Conservation (phyloP, 768 basidiomycete genomes). For the Leucogyrophana mollusca region DNA sequence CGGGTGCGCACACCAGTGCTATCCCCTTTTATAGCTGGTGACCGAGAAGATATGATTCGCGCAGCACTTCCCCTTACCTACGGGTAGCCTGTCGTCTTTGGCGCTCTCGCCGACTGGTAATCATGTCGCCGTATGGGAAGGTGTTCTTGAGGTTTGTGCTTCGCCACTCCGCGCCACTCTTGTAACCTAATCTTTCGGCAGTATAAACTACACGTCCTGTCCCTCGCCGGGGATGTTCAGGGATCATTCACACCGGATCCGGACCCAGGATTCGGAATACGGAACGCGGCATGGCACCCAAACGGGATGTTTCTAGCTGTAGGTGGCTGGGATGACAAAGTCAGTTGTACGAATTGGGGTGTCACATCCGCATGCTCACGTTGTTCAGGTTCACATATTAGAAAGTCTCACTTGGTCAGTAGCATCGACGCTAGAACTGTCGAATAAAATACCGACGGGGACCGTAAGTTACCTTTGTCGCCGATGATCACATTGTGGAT, state of each 20-base stretch:
- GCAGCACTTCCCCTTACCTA: slow-evolving; percentile 84
- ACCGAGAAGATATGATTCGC: slow-evolving; percentile 15
- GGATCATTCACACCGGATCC: slow-evolving; percentile 68
- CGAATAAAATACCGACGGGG: slow-evolving; percentile 51
- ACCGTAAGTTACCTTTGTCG: slow-evolving; percentile 43
- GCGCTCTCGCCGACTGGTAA: slow-evolving; percentile 76
- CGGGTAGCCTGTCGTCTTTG: slow-evolving; percentile 67
- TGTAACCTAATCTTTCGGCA: slow-evolving; percentile 25
- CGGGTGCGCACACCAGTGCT: slow-evolving; percentile 42
- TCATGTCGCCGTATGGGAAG: slow-evolving; percentile 80
- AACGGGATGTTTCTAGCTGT: slow-evolving; percentile 78
- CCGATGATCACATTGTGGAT: not conserved
- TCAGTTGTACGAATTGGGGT: slow-evolving; percentile 23
- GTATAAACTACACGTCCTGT: slow-evolving; percentile 77
- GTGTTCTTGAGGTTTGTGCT: slow-evolving; percentile 67
- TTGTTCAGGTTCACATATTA: slow-evolving; percentile 65
- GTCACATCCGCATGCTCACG: slow-evolving; percentile 2
- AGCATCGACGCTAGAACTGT: slow-evolving; percentile 60
- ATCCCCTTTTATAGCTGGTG: slow-evolving; percentile 13
- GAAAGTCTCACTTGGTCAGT: slow-evolving; percentile 76
- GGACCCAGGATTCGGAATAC: slow-evolving; percentile 84
- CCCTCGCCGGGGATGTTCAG: slow-evolving; percentile 61
- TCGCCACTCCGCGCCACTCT: not conserved
- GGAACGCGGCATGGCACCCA: slow-evolving; percentile 82
- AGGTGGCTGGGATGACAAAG: slow-evolving; percentile 89